A percentile compares a stretch with the other conserved stretches of the same genome.
Conservation (phyloP, 1,284 basidiomycete species). For the Naganishia liquefaciens region DNA sequence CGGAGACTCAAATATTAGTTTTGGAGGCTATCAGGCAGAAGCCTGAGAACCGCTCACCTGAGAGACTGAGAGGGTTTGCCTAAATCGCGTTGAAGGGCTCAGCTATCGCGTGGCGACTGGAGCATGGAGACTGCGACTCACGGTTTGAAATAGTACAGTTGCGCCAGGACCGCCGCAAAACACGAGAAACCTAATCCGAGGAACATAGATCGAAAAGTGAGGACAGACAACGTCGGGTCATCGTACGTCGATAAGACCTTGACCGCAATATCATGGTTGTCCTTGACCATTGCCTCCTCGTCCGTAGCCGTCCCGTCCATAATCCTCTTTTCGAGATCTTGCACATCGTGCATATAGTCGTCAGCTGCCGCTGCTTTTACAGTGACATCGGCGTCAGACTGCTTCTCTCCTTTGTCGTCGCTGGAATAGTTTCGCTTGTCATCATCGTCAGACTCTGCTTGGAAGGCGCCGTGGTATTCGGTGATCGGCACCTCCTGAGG, state of each 20-base stretch:
- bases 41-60: neutral
- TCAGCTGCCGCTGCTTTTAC: conserved; percentile 8
- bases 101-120: neutral
- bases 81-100: neutral
- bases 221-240: conserved; percentile 54
- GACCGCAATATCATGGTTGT: conserved; percentile 35
- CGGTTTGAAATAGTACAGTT: conserved; percentile 46
- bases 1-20: conserved; percentile 45
- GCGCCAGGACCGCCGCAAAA: conserved; percentile 51
- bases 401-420: conserved; percentile 19
- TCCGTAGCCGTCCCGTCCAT: conserved; percentile 30
- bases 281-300: conserved; percentile 15
- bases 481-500: conserved; percentile 10
- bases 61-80: conserved; percentile 9
- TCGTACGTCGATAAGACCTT: conserved; percentile 56
- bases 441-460: conserved; percentile 2
- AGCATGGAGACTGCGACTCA: neutral
- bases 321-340: conserved; percentile 33
- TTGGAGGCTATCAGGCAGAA: conserved; percentile 37
- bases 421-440: conserved; percentile 4
- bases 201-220: conserved; percentile 56
- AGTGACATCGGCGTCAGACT: neutral
- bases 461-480: neutral
- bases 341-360: conserved; percentile 33
- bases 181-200: conserved; percentile 52